Percentiles rank a stretch among this genome's conserved stretches.
phyloP scores from a whole-genome alignment of 208 protist genomes.

The Trypanosoma congolense region DNA sequence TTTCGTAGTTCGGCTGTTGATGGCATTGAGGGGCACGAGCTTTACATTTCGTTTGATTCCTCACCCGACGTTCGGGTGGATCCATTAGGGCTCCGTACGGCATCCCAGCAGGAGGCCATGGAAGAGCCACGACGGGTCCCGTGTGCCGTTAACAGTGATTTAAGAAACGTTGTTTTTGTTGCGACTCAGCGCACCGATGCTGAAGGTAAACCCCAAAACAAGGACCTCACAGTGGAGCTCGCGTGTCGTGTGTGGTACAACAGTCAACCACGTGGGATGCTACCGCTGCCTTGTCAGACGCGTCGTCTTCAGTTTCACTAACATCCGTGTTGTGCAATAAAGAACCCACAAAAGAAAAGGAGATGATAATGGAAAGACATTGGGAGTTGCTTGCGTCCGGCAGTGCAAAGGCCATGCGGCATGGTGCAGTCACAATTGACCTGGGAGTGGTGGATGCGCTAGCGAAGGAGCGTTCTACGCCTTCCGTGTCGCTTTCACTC shows the following conservation, averaged over 20 bases:
- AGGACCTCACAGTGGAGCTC: neutral
- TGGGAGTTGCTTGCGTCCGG: constrained; percentile 14
- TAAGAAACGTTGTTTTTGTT: constrained; percentile 4
- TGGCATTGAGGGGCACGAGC: too few species aligned
- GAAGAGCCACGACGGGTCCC: neutral
- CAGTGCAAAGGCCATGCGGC: constrained; percentile 1
- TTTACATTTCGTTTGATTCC: constrained; percentile 2
- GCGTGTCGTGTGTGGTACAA: neutral
- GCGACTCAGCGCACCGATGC: neutral
- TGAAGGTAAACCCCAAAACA: neutral
- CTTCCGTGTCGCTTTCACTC: neutral
- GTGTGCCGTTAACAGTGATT: constrained; percentile 6
- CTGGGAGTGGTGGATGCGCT: neutral
- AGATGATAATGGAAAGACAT: neutral
- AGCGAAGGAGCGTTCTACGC: neutral
- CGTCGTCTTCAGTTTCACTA: neutral
- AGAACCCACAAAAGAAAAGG: neutral
- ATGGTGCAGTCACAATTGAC: constrained; percentile 12
- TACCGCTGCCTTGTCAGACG: too few species aligned
- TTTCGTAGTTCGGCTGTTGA: too few species aligned
- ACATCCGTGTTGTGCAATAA: neutral
- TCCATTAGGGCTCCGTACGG: neutral
- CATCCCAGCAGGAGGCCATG: neutral
- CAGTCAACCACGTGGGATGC: too few species aligned
- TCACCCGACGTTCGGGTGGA: constrained; percentile 2